Conservation (phyloP, 805 yeast genomes). For the Candida hispaniensis region DNA sequence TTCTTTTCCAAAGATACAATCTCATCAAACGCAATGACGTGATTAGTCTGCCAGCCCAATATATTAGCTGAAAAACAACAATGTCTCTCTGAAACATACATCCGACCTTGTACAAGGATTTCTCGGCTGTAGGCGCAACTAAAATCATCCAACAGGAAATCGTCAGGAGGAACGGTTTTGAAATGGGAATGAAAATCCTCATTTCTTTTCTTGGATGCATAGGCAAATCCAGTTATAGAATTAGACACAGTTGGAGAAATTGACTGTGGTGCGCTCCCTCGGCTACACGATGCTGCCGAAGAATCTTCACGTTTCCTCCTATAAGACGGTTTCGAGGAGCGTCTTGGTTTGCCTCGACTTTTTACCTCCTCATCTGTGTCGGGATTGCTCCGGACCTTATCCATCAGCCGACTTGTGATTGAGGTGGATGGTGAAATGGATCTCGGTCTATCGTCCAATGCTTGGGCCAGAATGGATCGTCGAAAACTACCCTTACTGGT, state of each 20-base stretch:
- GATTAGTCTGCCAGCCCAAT: slow-evolving; percentile 81
- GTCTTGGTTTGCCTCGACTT: slow-evolving; percentile 6
- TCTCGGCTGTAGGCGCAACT: slow-evolving; percentile 85
- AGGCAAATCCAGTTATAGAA: slow-evolving; percentile 15
- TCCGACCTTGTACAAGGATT: slow-evolving; percentile 74
- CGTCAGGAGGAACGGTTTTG: slow-evolving; percentile 54
- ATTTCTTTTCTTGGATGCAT: slow-evolving; percentile 37
- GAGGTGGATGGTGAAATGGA: slow-evolving; percentile 9
- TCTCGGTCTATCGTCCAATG: slow-evolving; percentile 1
- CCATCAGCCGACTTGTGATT: slow-evolving; percentile 4
- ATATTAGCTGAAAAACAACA: slow-evolving; percentile 80
- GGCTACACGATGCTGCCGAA: not conserved
- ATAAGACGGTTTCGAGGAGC: slow-evolving; percentile 1
- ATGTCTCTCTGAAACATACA: slow-evolving; percentile 68
- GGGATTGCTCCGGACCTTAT: slow-evolving; percentile 10
- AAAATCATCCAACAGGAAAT: slow-evolving; percentile 72
- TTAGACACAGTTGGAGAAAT: slow-evolving; percentile 1
- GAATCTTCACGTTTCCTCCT: slow-evolving; percentile 7
- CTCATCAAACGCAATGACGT: slow-evolving; percentile 62
- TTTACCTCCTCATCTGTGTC: slow-evolving; percentile 7
- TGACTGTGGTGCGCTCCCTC: slow-evolving; percentile 1
- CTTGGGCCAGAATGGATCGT: slow-evolving; percentile 6
- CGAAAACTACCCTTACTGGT: slow-evolving; percentile 2
- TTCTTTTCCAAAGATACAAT: slow-evolving; percentile 67
- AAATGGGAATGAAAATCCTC: slow-evolving; percentile 70